These are phyloP conservation scores for Volvariella volvacea DNA, from an alignment of 1,284 basidiomycete species.

Conservation along the genomic window DNA sequence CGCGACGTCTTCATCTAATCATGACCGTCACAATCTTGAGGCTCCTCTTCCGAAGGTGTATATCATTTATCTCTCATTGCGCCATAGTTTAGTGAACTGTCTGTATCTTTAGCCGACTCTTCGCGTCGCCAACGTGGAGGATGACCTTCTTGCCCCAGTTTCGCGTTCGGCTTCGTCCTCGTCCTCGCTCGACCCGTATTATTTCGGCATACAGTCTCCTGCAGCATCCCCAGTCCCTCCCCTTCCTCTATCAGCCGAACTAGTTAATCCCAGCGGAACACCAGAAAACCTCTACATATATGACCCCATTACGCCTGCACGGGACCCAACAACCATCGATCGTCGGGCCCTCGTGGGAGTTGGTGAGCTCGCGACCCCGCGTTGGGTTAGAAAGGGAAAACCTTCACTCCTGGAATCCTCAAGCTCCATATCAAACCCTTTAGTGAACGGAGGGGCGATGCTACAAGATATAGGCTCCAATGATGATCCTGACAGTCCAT, in stretches of 20 bases:
- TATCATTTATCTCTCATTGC: background rate
- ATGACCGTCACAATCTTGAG: too few species aligned
- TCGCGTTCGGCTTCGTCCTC: slow-evolving; percentile 59
- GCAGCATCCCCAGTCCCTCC: slow-evolving; percentile 55
- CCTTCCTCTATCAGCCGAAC: slow-evolving; percentile 36
- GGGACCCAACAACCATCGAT: slow-evolving; percentile 81
- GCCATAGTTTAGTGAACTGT: background rate
- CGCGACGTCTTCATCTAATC: background rate
- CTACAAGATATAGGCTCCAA: slow-evolving; percentile 30
- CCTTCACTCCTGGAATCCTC: slow-evolving; percentile 22
- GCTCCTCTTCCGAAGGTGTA: background rate
- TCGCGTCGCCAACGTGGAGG: slow-evolving; percentile 28
- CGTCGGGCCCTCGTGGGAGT: slow-evolving; percentile 87
- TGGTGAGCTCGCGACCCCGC: slow-evolving; percentile 95
- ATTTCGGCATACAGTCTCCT: slow-evolving; percentile 64
- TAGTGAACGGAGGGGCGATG: slow-evolving; percentile 37
- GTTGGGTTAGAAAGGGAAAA: slow-evolving; percentile 62
- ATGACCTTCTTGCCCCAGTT: slow-evolving; percentile 23
- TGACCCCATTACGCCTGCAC: slow-evolving; percentile 66
- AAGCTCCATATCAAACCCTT: slow-evolving; percentile 19
- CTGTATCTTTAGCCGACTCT: slow-evolving; percentile 2
- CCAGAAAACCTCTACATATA: slow-evolving; percentile 29
- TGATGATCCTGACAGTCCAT: slow-evolving; percentile 66
- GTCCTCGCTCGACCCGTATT: slow-evolving; percentile 79
- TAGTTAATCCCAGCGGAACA: slow-evolving; percentile 29